These are phyloP conservation scores for Ceratobasidium sp. DNA, from an alignment of 1,284 basidiomycete species.

Conservation along the genomic window DNA sequence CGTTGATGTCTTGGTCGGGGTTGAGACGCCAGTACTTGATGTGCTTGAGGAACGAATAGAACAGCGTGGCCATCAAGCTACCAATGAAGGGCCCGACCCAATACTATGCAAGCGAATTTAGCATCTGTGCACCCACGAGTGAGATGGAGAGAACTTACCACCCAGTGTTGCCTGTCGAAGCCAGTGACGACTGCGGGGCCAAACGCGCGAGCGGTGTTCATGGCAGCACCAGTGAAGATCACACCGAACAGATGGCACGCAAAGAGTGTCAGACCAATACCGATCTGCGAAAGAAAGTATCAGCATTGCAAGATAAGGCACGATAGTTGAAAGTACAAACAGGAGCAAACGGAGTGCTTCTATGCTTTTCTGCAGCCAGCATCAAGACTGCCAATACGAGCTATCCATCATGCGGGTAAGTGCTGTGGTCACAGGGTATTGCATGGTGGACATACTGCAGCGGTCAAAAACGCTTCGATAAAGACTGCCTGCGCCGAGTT, in stretches of 20 bases:
- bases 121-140: not conserved
- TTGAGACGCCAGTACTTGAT: conserved; percentile 64
- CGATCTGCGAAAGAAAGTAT: conserved; percentile 59
- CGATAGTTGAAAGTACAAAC: not conserved
- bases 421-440: conserved; percentile 23
- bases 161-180: conserved; percentile 61
- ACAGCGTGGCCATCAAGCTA: conserved; percentile 51
- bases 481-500: conserved; percentile 42
- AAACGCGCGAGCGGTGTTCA: conserved; percentile 80
- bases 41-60: conserved; percentile 55
- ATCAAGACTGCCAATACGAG: conserved; percentile 25
- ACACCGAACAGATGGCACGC: conserved; percentile 70
- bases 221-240: conserved; percentile 66
- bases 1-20: conserved; percentile 62
- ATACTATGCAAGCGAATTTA: conserved; percentile 15
- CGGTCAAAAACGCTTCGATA: conserved; percentile 42
- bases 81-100: conserved; percentile 55
- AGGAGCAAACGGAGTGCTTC: conserved; percentile 43
- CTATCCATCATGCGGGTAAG: conserved; percentile 10
- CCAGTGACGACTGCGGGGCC: conserved; percentile 76
- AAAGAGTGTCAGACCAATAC: conserved; percentile 78
- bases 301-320: not conserved
- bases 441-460: conserved; percentile 40
- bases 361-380: conserved; percentile 45
- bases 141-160: conserved; percentile 51